Evolutionary conservation across 768 basidiomycete species (phyloP).

Genomic region (Pholiota conissans): DNA sequence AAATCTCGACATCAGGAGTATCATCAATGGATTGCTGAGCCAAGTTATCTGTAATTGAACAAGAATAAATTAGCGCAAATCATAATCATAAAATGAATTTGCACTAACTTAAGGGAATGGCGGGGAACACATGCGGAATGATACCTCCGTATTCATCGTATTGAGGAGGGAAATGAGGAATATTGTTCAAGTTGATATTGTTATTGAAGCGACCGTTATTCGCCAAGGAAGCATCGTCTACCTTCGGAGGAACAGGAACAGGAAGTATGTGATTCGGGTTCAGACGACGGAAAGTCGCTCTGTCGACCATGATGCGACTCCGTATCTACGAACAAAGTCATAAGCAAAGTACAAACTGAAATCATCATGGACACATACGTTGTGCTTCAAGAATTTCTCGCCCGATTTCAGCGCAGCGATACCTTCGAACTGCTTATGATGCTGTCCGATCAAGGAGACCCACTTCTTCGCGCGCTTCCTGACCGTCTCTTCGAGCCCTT

Average conservation of each 20-base stretch:
- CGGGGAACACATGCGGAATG: neutral
- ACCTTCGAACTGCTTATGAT: conserved; percentile 59
- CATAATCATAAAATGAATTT: neutral
- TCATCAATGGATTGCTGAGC: conserved; percentile 19
- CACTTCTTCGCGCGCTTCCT: conserved; percentile 57
- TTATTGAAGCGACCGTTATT: conserved; percentile 8
- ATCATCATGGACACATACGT: conserved; percentile 32
- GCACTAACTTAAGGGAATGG: neutral
- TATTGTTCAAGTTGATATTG: neutral
- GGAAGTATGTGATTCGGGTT: conserved; percentile 54
- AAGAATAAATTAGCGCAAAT: neutral
- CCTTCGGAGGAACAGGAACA: conserved; percentile 28
- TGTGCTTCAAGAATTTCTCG: conserved; percentile 45
- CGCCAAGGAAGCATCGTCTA: conserved; percentile 10
- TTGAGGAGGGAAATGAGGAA: neutral
- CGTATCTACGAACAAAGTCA: conserved; percentile 37
- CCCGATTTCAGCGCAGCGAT: conserved; percentile 40
- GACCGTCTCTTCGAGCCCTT: conserved; percentile 39
- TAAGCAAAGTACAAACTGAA: neutral
- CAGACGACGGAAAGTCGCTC: conserved; percentile 52
- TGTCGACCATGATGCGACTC: conserved; percentile 62
- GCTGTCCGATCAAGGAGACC: conserved; percentile 50
- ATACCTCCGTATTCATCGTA: conserved; percentile 21
- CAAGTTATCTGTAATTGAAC: neutral
- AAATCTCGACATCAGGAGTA: conserved; percentile 34